Evolutionary conservation across 257 asterid species (phyloP).

Genomic region (Nicotiana sylvestris): DNA sequence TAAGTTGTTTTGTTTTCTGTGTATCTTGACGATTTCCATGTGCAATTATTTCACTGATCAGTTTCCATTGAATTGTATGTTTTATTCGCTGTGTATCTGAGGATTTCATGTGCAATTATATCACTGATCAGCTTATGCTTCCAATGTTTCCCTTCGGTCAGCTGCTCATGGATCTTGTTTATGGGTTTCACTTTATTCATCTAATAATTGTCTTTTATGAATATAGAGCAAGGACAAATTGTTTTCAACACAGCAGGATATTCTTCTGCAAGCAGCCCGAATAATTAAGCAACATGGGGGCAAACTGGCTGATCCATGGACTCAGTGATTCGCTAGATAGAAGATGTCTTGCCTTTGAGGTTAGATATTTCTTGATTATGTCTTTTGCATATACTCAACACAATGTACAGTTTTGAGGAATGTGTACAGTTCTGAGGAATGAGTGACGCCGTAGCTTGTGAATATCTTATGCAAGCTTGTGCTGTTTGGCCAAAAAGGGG

Average conservation of each 20-base stretch:
- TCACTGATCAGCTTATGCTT: not conserved
- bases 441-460: not conserved
- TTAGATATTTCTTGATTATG: not conserved
- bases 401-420: not conserved
- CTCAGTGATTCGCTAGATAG: not conserved
- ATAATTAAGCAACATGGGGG: constrained; percentile 74
- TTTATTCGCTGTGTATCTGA: not conserved
- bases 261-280: constrained; percentile 66
- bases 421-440: not conserved
- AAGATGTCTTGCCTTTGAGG: not conserved
- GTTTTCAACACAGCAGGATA: constrained; percentile 50
- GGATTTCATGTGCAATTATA: not conserved
- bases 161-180: not conserved
- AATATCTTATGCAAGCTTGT: not conserved
- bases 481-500: not conserved
- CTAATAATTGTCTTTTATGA: not conserved
- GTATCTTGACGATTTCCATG: not conserved
- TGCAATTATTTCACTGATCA: constrained; percentile 1
- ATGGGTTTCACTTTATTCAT: constrained; percentile 1
- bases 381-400: not conserved
- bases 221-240: constrained; percentile 54
- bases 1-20: not conserved
- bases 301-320: constrained; percentile 42
- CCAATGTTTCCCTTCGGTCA: not conserved
- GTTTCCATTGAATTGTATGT: not conserved